Percentiles rank a stretch among this genome's conserved stretches.
Conservation (phyloP, 1,139 yeast genomes). For the Wickerhamomyces sp. region DNA sequence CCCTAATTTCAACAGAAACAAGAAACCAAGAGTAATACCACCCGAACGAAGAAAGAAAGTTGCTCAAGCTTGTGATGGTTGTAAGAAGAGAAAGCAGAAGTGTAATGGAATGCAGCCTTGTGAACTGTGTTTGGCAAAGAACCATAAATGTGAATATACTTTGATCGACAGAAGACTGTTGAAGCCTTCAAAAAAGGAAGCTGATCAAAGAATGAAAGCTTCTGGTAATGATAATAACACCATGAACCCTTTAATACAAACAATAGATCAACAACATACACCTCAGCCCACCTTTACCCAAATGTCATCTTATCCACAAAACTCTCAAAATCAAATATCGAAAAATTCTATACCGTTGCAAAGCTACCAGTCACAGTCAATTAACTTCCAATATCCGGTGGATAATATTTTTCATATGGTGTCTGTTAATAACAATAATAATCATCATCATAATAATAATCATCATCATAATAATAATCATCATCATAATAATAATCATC, state of each 20-base stretch:
- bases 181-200: conserved; percentile 16
- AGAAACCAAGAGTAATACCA: conserved; percentile 21
- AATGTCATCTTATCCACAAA: conserved; percentile 4
- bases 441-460: too few relatives aligned
- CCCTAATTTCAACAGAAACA: conserved; percentile 5
- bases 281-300: neutral
- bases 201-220: conserved; percentile 1
- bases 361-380: too few relatives aligned
- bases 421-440: too few relatives aligned
- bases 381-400: too few relatives aligned
- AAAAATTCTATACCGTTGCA: too few relatives aligned
- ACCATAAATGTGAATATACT: conserved; percentile 20
- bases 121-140: conserved; percentile 44
- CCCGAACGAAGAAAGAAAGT: conserved; percentile 25
- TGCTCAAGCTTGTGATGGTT: conserved; percentile 47
- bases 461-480: too few relatives aligned
- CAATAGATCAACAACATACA: neutral
- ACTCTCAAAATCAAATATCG: too few relatives aligned
- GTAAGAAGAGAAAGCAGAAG: conserved; percentile 62
- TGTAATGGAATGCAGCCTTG: conserved; percentile 70
- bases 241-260: neutral
- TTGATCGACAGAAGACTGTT: conserved; percentile 20
- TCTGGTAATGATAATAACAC: too few relatives aligned
- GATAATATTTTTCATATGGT: too few relatives aligned
- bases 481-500: too few relatives aligned